Base-by-base conservation (phyloP, 1,284 basidiomycete genomes). In the Fistulinella staudtii region DNA sequence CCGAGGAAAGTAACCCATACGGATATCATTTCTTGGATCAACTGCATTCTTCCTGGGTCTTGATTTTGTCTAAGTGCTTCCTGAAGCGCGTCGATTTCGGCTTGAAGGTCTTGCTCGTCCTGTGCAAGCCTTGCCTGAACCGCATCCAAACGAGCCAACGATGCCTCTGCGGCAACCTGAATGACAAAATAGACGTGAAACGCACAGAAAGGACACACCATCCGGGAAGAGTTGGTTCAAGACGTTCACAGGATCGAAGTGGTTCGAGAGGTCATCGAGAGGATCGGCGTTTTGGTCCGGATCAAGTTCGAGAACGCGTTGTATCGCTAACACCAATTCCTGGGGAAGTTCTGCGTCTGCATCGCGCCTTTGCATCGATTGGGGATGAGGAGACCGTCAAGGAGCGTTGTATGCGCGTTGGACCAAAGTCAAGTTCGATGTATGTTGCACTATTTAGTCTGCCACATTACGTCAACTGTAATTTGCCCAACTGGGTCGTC, bases 11-110 rank as follows among this genome's bases (percentile, higher is more conserved):
- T 10, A 30, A 23, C 30, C 54, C 72, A 53, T 54, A 95, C 92
- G 18, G 86, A 92, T 46, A 96, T 95, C 78, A 94, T 90, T 62
- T 89, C 86, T 63, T 97, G 93, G 43, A 95, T 91, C 37, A 83
- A 71, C 43, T 88, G 82, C 87, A 95, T 93, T 53, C 82, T 76
- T 42, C 79, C 78, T 17, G 89, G 88, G 63, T 92, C 87, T 63
- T 94, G 91, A 56, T 89, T 85, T 13, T 68, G 70, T 51, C 75
- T 73, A 42, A 95, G 66, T 58, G 89, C 80, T 25, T 67, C 70
- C 48, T 84, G 79, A 44, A 95, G 71, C 8, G 65, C 58, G 41
- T 81, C 73, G 30, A 95, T 83, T 68, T 93, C 87, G n/a, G 71
- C 68, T 55, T 82, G 78, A n/a, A 91, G 66, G 41, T 76, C 72